phyloP scores from a whole-genome alignment of 495 filamentous ascomycete species.

The Geoglossum glabrum region DNA sequence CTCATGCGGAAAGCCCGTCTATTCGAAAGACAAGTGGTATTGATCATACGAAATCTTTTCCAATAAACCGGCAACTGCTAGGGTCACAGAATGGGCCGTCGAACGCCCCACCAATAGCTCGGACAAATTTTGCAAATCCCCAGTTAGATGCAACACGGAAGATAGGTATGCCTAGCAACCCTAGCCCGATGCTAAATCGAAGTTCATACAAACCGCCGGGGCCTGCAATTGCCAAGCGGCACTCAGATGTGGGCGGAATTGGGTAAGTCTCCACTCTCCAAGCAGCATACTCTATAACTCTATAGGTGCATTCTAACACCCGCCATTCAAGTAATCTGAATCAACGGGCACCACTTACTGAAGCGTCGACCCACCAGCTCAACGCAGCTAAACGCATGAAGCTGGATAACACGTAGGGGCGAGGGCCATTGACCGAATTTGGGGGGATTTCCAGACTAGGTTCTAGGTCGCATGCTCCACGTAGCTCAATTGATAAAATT shows the following conservation, averaged over 20 bases:
- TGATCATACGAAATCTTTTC: conserved; percentile 53
- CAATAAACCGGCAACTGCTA: conserved; percentile 30
- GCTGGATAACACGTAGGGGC: background rate
- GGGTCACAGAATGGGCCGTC: conserved; percentile 14
- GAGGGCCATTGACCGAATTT: too few relatives aligned
- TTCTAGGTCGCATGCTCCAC: too few relatives aligned
- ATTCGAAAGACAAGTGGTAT: conserved; percentile 82
- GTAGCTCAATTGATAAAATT: too few relatives aligned
- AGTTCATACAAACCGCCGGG: conserved; percentile 4
- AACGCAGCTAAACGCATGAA: background rate
- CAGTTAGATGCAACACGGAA: conserved; percentile 3
- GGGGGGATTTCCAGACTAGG: too few relatives aligned
- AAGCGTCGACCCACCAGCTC: background rate
- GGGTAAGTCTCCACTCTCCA: background rate
- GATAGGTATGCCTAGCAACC: conserved; percentile 5
- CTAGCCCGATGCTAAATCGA: conserved; percentile 3
- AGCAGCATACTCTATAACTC: too few relatives aligned
- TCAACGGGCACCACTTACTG: background rate
- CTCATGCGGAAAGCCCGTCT: conserved; percentile 61
- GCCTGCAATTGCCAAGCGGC: background rate
- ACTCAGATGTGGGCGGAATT: background rate
- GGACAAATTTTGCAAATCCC: conserved; percentile 6
- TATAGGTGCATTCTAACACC: background rate
- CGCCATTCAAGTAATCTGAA: background rate
- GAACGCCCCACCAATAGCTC: background rate